A percentile compares a stretch with the other conserved stretches of the same genome.
These are phyloP conservation scores for Fusarium nematophilum DNA, from an alignment of 2,329 filamentous ascomycete species.

Conservation along the genomic window DNA sequence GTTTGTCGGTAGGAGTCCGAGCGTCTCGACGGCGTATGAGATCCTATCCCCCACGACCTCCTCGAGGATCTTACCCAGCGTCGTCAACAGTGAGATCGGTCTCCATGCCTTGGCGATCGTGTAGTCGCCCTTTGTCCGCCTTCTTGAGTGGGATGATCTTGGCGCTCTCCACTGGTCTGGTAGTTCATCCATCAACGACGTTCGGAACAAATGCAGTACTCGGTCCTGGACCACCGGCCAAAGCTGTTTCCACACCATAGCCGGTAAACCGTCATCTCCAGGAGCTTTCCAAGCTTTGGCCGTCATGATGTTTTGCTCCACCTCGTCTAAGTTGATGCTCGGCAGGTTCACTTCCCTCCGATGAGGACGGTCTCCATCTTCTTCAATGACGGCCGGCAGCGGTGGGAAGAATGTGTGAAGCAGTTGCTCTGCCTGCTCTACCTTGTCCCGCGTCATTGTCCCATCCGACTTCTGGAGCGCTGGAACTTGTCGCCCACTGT, in stretches of 20 bases:
- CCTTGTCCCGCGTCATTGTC: not conserved
- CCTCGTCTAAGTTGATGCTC: not conserved
- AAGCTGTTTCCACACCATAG: conserved; percentile 24
- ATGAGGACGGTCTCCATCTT: too few relatives aligned
- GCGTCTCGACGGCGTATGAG: too few relatives aligned
- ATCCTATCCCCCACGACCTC: too few relatives aligned
- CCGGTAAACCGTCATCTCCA: conserved; percentile 30
- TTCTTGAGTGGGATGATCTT: conserved; percentile 47
- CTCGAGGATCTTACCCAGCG: conserved; percentile 45
- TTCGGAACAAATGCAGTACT: conserved; percentile 3
- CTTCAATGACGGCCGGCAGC: not conserved
- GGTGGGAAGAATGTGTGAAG: conserved; percentile 25
- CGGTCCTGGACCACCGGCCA: conserved; percentile 13
- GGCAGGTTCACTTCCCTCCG: conserved; percentile 24
- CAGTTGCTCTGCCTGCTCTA: not conserved
- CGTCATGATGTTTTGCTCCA: conserved; percentile 23
- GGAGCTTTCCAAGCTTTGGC: conserved; percentile 32
- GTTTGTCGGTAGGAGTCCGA: too few relatives aligned
- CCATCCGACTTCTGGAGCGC: too few relatives aligned
- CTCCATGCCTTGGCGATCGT: conserved; percentile 40
- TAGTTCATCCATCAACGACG: conserved; percentile 4
- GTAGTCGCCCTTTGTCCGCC: conserved; percentile 43
- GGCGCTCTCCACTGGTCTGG: conserved; percentile 6
- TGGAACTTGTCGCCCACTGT: not conserved
- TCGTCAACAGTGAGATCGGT: conserved; percentile 43